Evolutionary conservation across 2,329 filamentous ascomycete genomes (phyloP), one percentile per base, ranked within the genome.

Genomic region (Helicocarpus griseus): DNA sequence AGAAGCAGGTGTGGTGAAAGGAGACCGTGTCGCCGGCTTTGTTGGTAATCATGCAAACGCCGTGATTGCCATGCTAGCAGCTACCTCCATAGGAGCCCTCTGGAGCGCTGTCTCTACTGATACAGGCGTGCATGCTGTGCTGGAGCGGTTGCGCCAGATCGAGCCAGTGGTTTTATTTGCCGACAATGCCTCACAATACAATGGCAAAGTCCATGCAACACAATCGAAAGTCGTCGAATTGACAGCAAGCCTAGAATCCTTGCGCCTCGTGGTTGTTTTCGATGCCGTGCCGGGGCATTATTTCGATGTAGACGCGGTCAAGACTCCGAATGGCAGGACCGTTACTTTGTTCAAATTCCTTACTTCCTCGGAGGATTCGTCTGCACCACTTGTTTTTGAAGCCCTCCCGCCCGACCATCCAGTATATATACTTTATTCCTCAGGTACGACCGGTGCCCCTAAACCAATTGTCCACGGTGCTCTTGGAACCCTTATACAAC

Each of bases 391-490:
- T 41, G 68, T 65, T 21, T 97, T 97, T 65, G 80, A 82, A 60
- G 87, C 89, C 64, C 78, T 97, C 7, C 78, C 82, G 0, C 84
- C 93, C 1, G 87, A 91, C 19, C 89, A 95, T 58, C 91, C 91
- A 0, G 81, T 96, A 3, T 97, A 96, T 64, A 89, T 98, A 43
- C 78, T 97, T 31, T 98, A 95, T 69, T 94, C 87, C 1, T 91
- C 86, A 43, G 93, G 93, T 21, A 98, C 93, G 0, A 97, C 93
- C 0, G 82, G 82, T 2, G 71, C 80, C 17, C 91, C 93, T 5
- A 97, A 97, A 68, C 91, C 90, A 58, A 97, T 98, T 58, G 85
- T 96, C 1, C 93, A 98, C 67, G 91, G 89, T 0, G 85, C 89
- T 0, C 78, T 93, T 11, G 93, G 93, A 5, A 96, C 91, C 0